These are phyloP conservation scores for Lasiosphaeria hispida DNA, from an alignment of 495 filamentous ascomycete species.

Conservation along the genomic window DNA sequence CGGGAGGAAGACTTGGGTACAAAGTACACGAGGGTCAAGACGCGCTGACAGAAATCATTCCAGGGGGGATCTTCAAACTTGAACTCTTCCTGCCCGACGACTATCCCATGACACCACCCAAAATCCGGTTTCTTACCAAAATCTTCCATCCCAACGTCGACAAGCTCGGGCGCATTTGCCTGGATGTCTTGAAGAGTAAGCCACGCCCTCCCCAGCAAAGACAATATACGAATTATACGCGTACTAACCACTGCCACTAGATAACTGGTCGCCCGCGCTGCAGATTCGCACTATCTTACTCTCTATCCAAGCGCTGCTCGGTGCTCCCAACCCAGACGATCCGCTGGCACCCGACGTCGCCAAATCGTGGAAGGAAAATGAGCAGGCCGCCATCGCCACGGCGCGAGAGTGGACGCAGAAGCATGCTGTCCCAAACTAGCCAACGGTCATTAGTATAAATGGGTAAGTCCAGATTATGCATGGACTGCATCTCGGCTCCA, in stretches of 20 bases:
- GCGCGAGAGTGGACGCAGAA: conserved; percentile 14
- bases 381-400: conserved; percentile 11
- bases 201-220: conserved; percentile 10
- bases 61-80: conserved; percentile 93
- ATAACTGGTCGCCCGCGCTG: conserved; percentile 97
- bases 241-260: conserved; percentile 42
- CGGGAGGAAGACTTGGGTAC: conserved; percentile 1
- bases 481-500: too few species aligned
- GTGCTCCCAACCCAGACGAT: conserved; percentile 83
- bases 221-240: neutral
- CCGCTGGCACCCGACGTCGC: conserved; percentile 24
- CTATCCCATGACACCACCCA: conserved; percentile 98
- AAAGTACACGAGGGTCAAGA: neutral
- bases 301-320: conserved; percentile 93
- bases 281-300: conserved; percentile 97
- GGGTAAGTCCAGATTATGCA: too few species aligned
- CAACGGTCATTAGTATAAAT: neutral
- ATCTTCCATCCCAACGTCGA: conserved; percentile 99
- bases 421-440: conserved; percentile 12
- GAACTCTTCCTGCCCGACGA: conserved; percentile 99
- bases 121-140: conserved; percentile 97
- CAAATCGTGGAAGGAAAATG: conserved; percentile 12
- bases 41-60: neutral
- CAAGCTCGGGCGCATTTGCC: conserved; percentile 91
- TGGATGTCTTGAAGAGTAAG: conserved; percentile 96